A percentile compares a stretch with the other conserved stretches of the same genome.
phyloP scores from a whole-genome alignment of 345 rosid species.

The Toxicodendron radicans region DNA sequence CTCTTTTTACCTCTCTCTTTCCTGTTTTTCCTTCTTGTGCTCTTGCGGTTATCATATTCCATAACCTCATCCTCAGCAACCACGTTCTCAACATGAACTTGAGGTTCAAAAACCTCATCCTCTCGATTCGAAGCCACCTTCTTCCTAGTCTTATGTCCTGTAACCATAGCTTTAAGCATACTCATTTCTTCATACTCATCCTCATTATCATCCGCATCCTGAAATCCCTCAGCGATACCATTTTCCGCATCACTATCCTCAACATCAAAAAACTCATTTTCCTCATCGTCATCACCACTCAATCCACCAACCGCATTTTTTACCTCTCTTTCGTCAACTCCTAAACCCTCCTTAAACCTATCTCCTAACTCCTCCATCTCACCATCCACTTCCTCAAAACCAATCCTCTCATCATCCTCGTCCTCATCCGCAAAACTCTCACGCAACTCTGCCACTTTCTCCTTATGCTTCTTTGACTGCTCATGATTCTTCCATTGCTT shows the following conservation, averaged over 20 bases:
- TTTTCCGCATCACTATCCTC: conserved; percentile 37
- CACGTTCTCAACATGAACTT: conserved; percentile 38
- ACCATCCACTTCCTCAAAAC: conserved; percentile 29
- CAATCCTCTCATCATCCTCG: conserved; percentile 37
- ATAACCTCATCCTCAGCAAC: conserved; percentile 38
- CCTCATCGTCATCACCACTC: conserved; percentile 16
- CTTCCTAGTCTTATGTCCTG: conserved; percentile 48
- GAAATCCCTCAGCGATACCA: conserved; percentile 30
- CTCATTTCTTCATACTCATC: conserved; percentile 45
- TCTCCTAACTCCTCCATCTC: conserved; percentile 43
- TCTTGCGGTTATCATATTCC: conserved; percentile 47
- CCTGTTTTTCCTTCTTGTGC: conserved; percentile 49
- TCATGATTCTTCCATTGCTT: conserved; percentile 98
- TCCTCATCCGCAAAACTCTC: conserved; percentile 56
- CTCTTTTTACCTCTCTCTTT: conserved; percentile 46
- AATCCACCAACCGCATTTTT: conserved; percentile 15
- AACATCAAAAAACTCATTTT: conserved; percentile 24
- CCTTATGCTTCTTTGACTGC: conserved; percentile 96
- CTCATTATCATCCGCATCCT: conserved; percentile 23
- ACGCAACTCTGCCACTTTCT: conserved; percentile 79
- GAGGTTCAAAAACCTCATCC: conserved; percentile 22
- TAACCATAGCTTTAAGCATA: conserved; percentile 72
- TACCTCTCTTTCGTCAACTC: conserved; percentile 29
- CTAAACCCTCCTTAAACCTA: conserved; percentile 48
- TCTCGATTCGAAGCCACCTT: conserved; percentile 32